Conservation (phyloP, 106 monocot species). For the Dioscorea dumetorum region DNA sequence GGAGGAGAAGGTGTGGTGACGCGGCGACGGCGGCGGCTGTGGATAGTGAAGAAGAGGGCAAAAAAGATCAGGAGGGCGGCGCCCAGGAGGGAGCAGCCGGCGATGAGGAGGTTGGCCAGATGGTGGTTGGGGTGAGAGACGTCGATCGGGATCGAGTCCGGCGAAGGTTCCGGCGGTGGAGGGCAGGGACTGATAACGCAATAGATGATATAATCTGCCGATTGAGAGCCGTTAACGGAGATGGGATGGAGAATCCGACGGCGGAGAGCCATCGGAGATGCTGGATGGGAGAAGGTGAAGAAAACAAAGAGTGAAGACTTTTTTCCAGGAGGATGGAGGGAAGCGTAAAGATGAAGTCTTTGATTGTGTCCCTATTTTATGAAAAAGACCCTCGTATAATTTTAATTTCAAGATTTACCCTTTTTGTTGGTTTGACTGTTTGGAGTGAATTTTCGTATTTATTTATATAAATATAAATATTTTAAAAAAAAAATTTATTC, state of each 20-base stretch:
- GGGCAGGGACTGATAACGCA: background rate
- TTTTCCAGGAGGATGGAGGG: too few relatives aligned
- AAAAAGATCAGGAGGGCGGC: background rate
- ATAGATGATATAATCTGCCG: too few relatives aligned
- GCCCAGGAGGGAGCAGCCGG: background rate
- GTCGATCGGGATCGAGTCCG: background rate
- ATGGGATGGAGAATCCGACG: background rate
- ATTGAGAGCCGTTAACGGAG: background rate
- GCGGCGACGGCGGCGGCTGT: background rate
- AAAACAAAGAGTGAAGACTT: background rate
- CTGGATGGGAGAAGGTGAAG: background rate
- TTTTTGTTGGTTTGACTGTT: too few relatives aligned
- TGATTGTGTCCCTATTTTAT: too few relatives aligned
- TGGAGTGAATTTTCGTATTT: too few relatives aligned
- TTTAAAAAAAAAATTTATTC: too few relatives aligned
- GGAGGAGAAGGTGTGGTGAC: background rate
- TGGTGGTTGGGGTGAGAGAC: background rate
- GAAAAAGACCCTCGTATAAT: too few relatives aligned
- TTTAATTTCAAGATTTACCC: too few relatives aligned
- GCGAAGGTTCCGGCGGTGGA: background rate
- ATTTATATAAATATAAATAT: too few relatives aligned
- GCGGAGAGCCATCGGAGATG: constrained; percentile 1
- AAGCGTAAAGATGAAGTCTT: too few relatives aligned
- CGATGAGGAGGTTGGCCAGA: background rate
- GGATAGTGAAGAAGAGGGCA: background rate